Evolutionary conservation across 129 eudicot species (phyloP), one percentile per base, ranked within the genome.

Genomic region (Sambucus nigra): DNA sequence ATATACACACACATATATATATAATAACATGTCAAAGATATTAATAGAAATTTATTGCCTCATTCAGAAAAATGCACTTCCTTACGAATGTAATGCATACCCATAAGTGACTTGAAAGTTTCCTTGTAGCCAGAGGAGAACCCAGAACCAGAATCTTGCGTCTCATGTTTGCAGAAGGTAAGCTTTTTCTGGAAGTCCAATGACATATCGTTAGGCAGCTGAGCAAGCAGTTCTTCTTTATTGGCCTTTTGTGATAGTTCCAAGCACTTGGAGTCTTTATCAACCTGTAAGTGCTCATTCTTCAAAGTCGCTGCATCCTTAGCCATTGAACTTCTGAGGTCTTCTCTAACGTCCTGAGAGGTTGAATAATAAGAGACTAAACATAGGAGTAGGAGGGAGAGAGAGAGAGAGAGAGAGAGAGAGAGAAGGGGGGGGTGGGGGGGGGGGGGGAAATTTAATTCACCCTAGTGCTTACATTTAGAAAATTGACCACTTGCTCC

Each of bases 141-240:
- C 22, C 57, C 58, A 19, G 75, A 48, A 67, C 65, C 46, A 35
- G 69, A 20, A 10, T 68, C 71, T 51, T 68, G 83, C 48, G 38
- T 58, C 52, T 76, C 94, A 22, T 76, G 84, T 39, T 74, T 86
- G 41, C 74, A 60, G 52, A 82, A 55, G 14, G 70, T 72, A 53
- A 86, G 67, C 67, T 92, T 92, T 64, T 73, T 86, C 78, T 92
- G 99, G 58, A 92, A 92, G 65, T 92, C 92, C 49, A 77, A 56
- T 59, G 76, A 60, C 55, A 69, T 14, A 55, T 81, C 81, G 47
- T 71, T 49, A 33, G 51, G 67, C 48, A 17, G 16, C 27, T 50
- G 61, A 53, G 57, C 25, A 26, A 28, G 1, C 4, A 66, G 47
- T 55, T 53, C 69, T 63, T 64, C 76, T 41, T 73, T 47, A 23